Evolutionary conservation across 345 rosid genomes (phyloP), one percentile per base, ranked within the genome.

Genomic region (Corymbia maculata): DNA sequence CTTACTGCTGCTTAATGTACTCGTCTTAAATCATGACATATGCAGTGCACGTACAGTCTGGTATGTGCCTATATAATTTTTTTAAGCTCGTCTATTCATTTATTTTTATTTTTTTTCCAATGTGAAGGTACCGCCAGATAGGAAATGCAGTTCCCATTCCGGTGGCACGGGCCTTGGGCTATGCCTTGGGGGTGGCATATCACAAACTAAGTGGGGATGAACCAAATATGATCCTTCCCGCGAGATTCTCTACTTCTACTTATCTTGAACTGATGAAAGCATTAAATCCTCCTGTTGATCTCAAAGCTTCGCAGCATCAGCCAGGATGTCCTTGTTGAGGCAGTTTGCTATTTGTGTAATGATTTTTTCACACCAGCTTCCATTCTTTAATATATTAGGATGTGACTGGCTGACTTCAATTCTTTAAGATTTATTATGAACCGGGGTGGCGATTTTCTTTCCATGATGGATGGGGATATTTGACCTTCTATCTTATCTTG

Each of bases 71-170:
- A 42, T 36, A 45, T 42, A 75, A 36, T 36, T 70, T 19, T 68
- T n/a, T 68, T 64, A 13, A 13, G 79, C 36, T 32, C 44, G 52
- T 79, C 32, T 66, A 44, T 75, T 75, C 42, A 42, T 24, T 79
- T 80, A 45, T 32, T 22, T 32, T 22, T n/a, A n/a, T 7, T 22
- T 70, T 26, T 24, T 64, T 17, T 30, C n/a, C 51, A 8, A 49
- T 52, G 45, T 87, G 70, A 90, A 97, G 99, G 95, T 96, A 96
- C 87, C 93, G 98, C 52, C 99, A 97, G 91, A 86, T 97, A 32
- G 99, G 99, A 30, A 97, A 97, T 87, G 99, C 98, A 44, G 98
- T 97, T 68, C 96, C 98, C 19, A 91, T 97, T 61, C 94, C 95
- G 4, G 98, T 96, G 24, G 94, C 94, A 17, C 96, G 98, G 89